phyloP scores from a whole-genome alignment of 768 basidiomycete genomes.

The Termitomyces sp. region DNA sequence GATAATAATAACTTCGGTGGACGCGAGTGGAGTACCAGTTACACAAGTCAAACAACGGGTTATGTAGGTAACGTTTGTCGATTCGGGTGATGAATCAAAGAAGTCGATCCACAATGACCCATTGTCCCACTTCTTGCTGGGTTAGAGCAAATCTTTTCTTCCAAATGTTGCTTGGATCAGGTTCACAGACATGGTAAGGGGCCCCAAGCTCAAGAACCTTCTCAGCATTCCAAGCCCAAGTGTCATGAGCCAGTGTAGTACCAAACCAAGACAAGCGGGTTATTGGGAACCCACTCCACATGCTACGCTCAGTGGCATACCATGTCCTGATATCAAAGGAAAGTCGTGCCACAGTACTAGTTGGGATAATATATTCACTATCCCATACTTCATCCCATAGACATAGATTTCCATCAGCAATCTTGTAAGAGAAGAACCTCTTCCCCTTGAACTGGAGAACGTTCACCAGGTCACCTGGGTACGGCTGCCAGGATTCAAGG shows the following conservation, averaged over 20 bases:
- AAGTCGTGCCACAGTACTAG: neutral
- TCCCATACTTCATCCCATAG: neutral
- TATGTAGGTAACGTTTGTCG: too few species aligned
- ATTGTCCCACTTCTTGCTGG: too few species aligned
- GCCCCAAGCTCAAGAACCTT: neutral
- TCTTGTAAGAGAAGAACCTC: neutral
- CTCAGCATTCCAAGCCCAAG: conserved; percentile 2
- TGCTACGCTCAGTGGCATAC: neutral
- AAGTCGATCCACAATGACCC: too few species aligned
- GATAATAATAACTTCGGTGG: too few species aligned
- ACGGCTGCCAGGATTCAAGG: neutral
- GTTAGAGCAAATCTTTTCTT: too few species aligned
- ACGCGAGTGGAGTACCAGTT: too few species aligned
- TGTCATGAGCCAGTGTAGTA: neutral
- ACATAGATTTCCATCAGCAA: neutral
- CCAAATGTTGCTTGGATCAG: too few species aligned
- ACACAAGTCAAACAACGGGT: too few species aligned
- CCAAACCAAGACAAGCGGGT: neutral
- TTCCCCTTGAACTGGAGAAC: neutral
- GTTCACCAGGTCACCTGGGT: neutral
- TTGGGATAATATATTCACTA: neutral
- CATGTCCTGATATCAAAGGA: neutral
- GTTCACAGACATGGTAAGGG: neutral
- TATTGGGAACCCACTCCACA: too few species aligned
- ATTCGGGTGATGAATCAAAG: too few species aligned